These are phyloP conservation scores for Hanseniaspora gamundiae DNA, from an alignment of 1,139 yeast species.

Conservation along the genomic window DNA sequence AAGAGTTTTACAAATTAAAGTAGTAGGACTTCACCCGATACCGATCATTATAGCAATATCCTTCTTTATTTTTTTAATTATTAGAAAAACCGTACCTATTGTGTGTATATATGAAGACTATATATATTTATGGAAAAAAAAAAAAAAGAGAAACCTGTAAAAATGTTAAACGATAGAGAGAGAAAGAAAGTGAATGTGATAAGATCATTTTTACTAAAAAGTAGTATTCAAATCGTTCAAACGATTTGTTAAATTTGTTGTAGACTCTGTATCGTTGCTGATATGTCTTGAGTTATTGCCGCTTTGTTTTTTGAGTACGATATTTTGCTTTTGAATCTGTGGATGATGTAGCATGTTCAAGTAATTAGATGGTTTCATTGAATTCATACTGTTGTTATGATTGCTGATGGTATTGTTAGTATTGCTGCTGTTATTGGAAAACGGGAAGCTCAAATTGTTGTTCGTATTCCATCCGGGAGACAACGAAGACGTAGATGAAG, in stretches of 20 bases:
- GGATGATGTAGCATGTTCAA: not conserved
- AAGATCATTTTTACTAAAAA: not conserved
- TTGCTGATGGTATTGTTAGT: not conserved
- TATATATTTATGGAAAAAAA: not conserved
- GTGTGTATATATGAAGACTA: not conserved
- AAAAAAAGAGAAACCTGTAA: not conserved
- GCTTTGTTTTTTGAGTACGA: not conserved
- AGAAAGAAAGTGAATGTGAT: not conserved
- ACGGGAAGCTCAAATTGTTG: no score
- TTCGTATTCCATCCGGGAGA: no score
- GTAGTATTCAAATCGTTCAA: not conserved
- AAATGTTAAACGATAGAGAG: not conserved
- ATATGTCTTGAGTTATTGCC: not conserved
- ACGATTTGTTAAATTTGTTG: not conserved
- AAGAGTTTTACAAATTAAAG: not conserved
- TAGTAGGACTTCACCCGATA: slow-evolving; percentile 6
- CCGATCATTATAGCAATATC: slow-evolving; percentile 8
- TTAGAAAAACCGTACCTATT: not conserved
- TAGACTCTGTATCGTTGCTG: not conserved
- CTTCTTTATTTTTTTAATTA: not conserved
- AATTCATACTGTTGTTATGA: not conserved
- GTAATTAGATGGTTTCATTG: not conserved
- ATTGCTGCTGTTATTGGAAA: not conserved
- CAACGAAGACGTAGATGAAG: not conserved
- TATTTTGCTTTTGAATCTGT: not conserved